phyloP scores from a whole-genome alignment of 805 yeast genomes.

The Torulaspora franciscae region DNA sequence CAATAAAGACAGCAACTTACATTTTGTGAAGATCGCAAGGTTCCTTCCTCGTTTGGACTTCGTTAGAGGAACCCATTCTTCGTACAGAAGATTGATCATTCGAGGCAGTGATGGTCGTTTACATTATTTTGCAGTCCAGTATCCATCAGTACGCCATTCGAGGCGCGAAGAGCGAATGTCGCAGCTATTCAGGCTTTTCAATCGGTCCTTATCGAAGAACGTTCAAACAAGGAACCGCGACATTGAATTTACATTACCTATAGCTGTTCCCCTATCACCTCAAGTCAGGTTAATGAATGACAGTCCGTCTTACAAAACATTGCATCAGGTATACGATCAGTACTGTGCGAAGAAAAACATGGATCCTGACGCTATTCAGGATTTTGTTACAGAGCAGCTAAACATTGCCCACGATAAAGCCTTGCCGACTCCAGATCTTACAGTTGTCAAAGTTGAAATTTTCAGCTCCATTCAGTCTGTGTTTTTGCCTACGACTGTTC shows the following conservation, averaged over 20 bases:
- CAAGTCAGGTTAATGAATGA: constrained; percentile 91
- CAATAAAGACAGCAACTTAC: constrained; percentile 82
- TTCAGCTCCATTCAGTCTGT: constrained; percentile 83
- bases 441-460: constrained; percentile 86
- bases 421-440: constrained; percentile 85
- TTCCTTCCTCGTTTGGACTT: constrained; percentile 85
- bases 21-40: constrained; percentile 88
- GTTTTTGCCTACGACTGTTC: constrained; percentile 77
- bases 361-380: constrained; percentile 84
- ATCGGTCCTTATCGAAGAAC: constrained; percentile 69
- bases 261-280: constrained; percentile 91
- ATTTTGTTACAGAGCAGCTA: constrained; percentile 76
- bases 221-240: constrained; percentile 86
- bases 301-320: constrained; percentile 59
- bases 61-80: constrained; percentile 83
- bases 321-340: constrained; percentile 83
- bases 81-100: constrained; percentile 82
- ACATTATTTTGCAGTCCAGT: constrained; percentile 93
- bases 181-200: constrained; percentile 86
- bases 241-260: constrained; percentile 79
- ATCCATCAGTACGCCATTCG: constrained; percentile 96
- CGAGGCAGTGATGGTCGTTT: constrained; percentile 91
- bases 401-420: constrained; percentile 92
- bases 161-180: constrained; percentile 93
- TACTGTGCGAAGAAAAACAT: constrained; percentile 69